Conservation (phyloP, 78 protist genomes). For the Dictyostelium brefeldianum region DNA sequence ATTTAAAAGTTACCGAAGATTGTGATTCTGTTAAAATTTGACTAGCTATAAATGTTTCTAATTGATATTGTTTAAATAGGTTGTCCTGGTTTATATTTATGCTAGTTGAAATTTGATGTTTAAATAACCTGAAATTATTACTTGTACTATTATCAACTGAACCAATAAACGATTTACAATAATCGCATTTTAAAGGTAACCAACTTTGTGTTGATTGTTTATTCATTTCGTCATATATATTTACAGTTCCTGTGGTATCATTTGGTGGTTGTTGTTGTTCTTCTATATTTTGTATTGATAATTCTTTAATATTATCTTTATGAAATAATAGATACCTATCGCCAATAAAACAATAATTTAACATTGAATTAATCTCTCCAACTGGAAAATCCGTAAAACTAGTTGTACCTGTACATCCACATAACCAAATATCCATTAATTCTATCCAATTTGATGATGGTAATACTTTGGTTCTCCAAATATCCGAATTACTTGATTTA, state of each 20-base stretch:
- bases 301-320: conserved; percentile 18
- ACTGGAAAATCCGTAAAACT: conserved; percentile 37
- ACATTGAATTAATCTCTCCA: conserved; percentile 21
- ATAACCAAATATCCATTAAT: conserved; percentile 66
- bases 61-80: conserved; percentile 5
- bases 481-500: not conserved
- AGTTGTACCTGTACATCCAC: conserved; percentile 69
- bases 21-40: conserved; percentile 12
- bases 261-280: not conserved
- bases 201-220: not conserved
- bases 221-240: not conserved
- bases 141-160: not conserved
- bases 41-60: conserved; percentile 52
- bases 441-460: conserved; percentile 71
- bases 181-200: conserved; percentile 1
- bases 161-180: conserved; percentile 20
- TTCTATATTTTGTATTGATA: not conserved
- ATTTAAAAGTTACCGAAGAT: conserved; percentile 16
- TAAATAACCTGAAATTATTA: conserved; percentile 13
- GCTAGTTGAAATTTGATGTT: conserved; percentile 38
- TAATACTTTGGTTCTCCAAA: conserved; percentile 11
- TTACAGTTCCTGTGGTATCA: not conserved
- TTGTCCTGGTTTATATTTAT: not conserved
- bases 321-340: conserved; percentile 43
- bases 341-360: conserved; percentile 34